Evolutionary conservation across 345 rosid genomes (phyloP).

Genomic region (Eucalyptus sp.): DNA sequence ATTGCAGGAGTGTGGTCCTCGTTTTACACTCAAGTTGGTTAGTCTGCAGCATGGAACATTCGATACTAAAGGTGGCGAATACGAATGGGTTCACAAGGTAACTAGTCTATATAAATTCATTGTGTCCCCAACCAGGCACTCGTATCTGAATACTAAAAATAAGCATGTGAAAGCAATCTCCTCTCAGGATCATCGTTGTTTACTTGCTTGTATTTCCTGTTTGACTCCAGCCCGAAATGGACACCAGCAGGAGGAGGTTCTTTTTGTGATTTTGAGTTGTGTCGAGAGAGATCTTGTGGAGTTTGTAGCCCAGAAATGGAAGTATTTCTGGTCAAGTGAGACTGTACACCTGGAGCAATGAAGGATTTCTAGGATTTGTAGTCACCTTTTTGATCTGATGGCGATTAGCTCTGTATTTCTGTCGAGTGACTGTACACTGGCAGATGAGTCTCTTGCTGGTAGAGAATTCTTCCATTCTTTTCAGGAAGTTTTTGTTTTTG

Average conservation of each 20-base stretch:
- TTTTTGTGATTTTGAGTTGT: conserved; percentile 39
- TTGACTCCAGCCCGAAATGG: conserved; percentile 71
- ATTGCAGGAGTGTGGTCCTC: conserved; percentile 82
- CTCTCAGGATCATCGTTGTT: not conserved
- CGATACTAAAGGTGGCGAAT: conserved; percentile 77
- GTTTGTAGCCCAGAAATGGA: not conserved
- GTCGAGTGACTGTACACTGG: not conserved
- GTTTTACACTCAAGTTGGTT: conserved; percentile 67
- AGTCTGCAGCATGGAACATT: conserved; percentile 90
- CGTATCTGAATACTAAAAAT: not conserved
- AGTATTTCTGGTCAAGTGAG: not conserved
- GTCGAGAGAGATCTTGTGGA: not conserved
- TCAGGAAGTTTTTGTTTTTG: not conserved
- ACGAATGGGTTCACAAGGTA: conserved; percentile 98
- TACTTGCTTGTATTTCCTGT: not conserved
- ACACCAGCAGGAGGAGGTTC: conserved; percentile 91
- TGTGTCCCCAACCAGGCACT: not conserved
- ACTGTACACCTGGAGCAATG: not conserved
- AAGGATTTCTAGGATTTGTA: not conserved
- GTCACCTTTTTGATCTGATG: not conserved
- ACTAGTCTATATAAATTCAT: not conserved
- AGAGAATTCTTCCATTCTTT: not conserved
- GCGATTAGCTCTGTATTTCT: not conserved
- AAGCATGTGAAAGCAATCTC: not conserved
- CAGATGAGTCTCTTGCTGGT: not conserved